Conservation (phyloP, 306 rosid species). For the Pterocarpus santalinus region DNA sequence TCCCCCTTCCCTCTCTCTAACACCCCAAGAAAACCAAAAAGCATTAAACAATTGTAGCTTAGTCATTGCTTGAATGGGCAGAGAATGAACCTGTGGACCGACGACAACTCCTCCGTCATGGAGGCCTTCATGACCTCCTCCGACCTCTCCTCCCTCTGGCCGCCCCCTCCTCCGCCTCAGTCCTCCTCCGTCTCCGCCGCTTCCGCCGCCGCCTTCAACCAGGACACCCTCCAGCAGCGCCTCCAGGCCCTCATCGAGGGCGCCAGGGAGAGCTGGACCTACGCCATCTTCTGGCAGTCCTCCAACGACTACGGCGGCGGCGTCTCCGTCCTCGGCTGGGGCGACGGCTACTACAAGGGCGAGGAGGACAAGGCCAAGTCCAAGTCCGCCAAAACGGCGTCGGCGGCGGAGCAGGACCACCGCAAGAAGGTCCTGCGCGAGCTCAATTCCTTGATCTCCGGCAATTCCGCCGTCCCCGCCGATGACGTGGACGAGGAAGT, state of each 20-base stretch:
- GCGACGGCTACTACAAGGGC: conserved; percentile 93
- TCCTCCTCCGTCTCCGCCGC: conserved; percentile 32
- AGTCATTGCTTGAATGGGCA: not conserved
- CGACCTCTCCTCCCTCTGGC: conserved; percentile 83
- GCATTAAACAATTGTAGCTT: too few species aligned
- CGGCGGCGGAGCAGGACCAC: conserved; percentile 78
- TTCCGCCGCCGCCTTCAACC: conserved; percentile 60
- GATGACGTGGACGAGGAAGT: conserved; percentile 86
- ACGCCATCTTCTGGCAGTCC: conserved; percentile 97
- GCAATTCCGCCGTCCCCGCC: conserved; percentile 54
- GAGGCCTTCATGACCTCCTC: conserved; percentile 83
- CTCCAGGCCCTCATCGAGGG: conserved; percentile 88
- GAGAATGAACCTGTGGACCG: conserved; percentile 84
- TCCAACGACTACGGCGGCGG: conserved; percentile 59
- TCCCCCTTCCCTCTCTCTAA: not conserved
- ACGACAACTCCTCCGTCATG: conserved; percentile 89
- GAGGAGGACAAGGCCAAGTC: conserved; percentile 68
- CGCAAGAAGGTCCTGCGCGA: conserved; percentile 86
- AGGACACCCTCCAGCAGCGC: conserved; percentile 89
- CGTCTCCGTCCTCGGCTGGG: conserved; percentile 78
- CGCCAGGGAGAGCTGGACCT: conserved; percentile 80
- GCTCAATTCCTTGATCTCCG: conserved; percentile 84
- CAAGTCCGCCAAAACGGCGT: conserved; percentile 51
- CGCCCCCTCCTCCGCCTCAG: not conserved
- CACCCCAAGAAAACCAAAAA: not conserved